These are phyloP conservation scores for Pestalotiopsis sp. DNA, from an alignment of 2,329 filamentous ascomycete species.

Conservation along the genomic window DNA sequence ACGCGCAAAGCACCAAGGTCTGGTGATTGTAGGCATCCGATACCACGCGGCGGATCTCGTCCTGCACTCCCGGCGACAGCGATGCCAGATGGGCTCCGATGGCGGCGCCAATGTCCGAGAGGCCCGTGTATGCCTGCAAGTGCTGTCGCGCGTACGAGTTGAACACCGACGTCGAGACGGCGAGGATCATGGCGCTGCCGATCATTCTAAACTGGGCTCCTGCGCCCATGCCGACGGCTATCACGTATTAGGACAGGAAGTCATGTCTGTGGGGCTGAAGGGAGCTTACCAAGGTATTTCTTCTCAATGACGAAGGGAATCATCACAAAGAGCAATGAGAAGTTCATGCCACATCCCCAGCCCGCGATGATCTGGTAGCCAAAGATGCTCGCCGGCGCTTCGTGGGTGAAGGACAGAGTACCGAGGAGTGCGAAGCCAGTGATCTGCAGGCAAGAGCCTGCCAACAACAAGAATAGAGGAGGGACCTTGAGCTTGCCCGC, in stretches of 20 bases:
- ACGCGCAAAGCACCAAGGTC: neutral
- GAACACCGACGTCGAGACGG: conserved; percentile 24
- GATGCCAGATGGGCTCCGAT: neutral
- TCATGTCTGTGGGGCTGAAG: neutral
- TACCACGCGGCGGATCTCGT: neutral
- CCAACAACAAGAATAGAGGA: conserved; percentile 16
- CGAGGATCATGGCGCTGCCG: conserved; percentile 20
- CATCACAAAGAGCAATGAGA: conserved; percentile 18
- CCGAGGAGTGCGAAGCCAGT: conserved; percentile 19
- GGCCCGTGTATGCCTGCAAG: neutral
- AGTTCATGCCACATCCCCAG: conserved; percentile 20
- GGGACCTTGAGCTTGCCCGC: conserved; percentile 17
- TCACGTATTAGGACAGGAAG: neutral
- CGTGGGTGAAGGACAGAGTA: conserved; percentile 13
- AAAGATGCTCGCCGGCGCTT: conserved; percentile 17
- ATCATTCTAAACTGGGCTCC: conserved; percentile 25
- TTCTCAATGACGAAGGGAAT: conserved; percentile 19
- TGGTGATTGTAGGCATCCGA: neutral
- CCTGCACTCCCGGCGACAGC: neutral
- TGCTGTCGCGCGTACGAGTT: conserved; percentile 10
- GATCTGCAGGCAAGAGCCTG: conserved; percentile 18
- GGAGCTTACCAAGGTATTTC: conserved; percentile 21
- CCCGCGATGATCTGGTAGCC: conserved; percentile 19
- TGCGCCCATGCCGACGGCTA: conserved; percentile 24
- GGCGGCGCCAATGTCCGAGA: neutral